Base-by-base conservation (phyloP, 1,139 yeast species). In the Pneumocystis carinii region DNA sequence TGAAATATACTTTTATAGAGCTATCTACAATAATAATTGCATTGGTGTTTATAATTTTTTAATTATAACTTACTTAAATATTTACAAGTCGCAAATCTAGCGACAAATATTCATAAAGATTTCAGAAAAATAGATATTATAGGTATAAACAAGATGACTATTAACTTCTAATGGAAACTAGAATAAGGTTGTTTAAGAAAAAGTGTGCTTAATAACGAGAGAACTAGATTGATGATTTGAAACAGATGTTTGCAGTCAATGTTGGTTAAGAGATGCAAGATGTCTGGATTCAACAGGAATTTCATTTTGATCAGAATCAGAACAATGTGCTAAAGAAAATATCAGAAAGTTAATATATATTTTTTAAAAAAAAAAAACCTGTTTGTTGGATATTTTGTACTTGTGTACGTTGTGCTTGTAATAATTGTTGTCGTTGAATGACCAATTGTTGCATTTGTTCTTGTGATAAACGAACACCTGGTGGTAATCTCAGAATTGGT, bases 391-490 rank as follows among this genome's bases (percentile, higher is more conserved):
- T 10, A 24, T 15, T 41, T 8, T 41, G 29, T 6, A 14, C n/a
- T 24, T 48, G 55, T 24, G 55, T 48, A 48, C 55, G n/a, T 12
- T 48, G 55, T 48, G 32, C n/a, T 48, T 48, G 55, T 19, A 48
- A 24, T 19, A 48, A 48, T 24, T 48, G 55, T 24, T 48, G 55
- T 12, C 55, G 55, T 53, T 66, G 71, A 57, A 62, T 68, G 57
- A 64, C 71, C 60, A 64, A 69, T 59, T 70, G 72, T 57, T 67
- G 71, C 65, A 61, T 70, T 64, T 66, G 71, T 63, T 63, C 71
- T 62, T 61, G 70, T 64, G 64, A 66, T 66, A 68, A 73, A 56
- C 69, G 72, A 62, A 53, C 68, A 61, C 64, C 64, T 39, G 62
- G 65, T 66, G 64, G 59, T 59, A 62, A 68, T 62, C 67, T 71